Evolutionary conservation across 345 rosid species (phyloP), one percentile per base, ranked within the genome.

Genomic region (Euphorbia pulcherrima): DNA sequence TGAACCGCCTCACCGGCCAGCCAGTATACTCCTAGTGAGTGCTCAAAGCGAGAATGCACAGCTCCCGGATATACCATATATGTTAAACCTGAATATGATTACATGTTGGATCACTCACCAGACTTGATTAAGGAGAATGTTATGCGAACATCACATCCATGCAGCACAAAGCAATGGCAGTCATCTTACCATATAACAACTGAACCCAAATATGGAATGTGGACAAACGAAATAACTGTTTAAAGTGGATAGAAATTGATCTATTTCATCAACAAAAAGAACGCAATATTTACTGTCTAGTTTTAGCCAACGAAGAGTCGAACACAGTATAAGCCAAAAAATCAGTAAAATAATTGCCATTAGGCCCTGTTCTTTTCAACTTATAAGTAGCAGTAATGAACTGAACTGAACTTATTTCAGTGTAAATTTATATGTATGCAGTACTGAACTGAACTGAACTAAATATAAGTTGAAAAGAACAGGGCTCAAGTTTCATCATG

Each of bases 21-120:
- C 61, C 58, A 67, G 40, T 61, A 67, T n/a, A 76, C 79, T 44
- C 79, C 79, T 28, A 76, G 50, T 27, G 75, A 71, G 72, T 76
- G 79, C 65, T 76, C 79, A 67, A 70, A 76, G 10, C 79, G 71
- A 66, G 79, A 76, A 71, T 76, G 79, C 26, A 76, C 79, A 52
- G 79, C 75, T 46, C 75, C 79, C 0, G 79, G 79, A 54, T 71
- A 76, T 24, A 76, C 79, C 79, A 71, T 71, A 68, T 71, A 12
- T n/a, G 75, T 47, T 62, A 76, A 51, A 60, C 79, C 79, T 76
- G 75, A 53, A 54, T n/a, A 30, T 10, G 55, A 44, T 48, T 29
- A 39, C 52, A 52, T n/a, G 20, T 14, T 69, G 30, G 29, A 10
- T 61, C 1, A 41, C 13, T 37, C 3, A n/a, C 4, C 26, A 44